phyloP scores from a whole-genome alignment of 495 filamentous ascomycete genomes.

The Antarctomyces pellizariae region DNA sequence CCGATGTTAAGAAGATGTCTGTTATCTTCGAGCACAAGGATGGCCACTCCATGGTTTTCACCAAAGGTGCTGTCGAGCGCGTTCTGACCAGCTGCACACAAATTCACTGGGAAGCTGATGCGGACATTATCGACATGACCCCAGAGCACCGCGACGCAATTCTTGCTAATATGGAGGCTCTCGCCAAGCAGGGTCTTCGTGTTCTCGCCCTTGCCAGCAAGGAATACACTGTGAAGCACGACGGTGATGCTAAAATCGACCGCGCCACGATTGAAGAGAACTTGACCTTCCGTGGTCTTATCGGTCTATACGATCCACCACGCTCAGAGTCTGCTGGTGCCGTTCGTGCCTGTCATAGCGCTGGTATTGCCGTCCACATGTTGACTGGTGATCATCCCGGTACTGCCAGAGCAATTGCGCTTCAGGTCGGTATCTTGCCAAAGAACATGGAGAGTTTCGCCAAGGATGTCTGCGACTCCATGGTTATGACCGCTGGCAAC shows the following conservation, averaged over 20 bases:
- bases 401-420: constrained; percentile 41
- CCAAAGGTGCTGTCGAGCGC: constrained; percentile 43
- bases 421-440: constrained; percentile 44
- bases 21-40: constrained; percentile 27
- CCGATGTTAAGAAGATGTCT: constrained; percentile 45
- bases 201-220: constrained; percentile 37
- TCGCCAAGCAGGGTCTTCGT: constrained; percentile 39
- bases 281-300: constrained; percentile 31
- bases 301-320: constrained; percentile 35
- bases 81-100: constrained; percentile 28
- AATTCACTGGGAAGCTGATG: constrained; percentile 20
- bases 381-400: constrained; percentile 44
- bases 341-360: constrained; percentile 33
- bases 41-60: constrained; percentile 25
- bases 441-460: constrained; percentile 23
- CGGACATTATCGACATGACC: constrained; percentile 14
- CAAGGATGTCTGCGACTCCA: constrained; percentile 30
- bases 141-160: constrained; percentile 24
- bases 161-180: constrained; percentile 36
- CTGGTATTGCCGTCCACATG: constrained; percentile 59
- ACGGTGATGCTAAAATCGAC: constrained; percentile 20
- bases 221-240: constrained; percentile 12
- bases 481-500: constrained; percentile 39
- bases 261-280: constrained; percentile 30
- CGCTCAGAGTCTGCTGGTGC: constrained; percentile 25